These are phyloP conservation scores for Ilyonectria mors-panacis DNA, from an alignment of 2,329 filamentous ascomycete genomes.

Conservation along the genomic window DNA sequence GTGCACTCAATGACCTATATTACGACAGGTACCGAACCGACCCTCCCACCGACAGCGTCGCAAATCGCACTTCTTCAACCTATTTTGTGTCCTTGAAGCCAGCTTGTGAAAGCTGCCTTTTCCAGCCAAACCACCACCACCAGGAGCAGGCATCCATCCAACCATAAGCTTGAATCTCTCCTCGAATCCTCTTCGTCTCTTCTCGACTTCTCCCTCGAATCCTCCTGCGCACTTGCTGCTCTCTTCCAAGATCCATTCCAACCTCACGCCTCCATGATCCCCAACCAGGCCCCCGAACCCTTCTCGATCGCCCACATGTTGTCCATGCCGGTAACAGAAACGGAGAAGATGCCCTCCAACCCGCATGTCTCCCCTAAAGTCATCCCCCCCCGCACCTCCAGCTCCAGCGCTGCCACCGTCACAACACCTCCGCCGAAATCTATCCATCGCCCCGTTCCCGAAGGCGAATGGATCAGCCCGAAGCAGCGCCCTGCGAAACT, in stretches of 20 bases:
- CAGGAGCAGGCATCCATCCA: constrained; percentile 24
- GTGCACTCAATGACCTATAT: constrained; percentile 16
- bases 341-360: constrained; percentile 44
- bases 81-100: constrained; percentile 21
- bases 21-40: constrained; percentile 14
- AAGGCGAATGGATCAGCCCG: constrained; percentile 73
- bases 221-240: background rate
- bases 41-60: background rate
- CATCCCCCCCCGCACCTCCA: constrained; percentile 82
- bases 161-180: background rate
- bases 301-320: constrained; percentile 42
- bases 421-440: constrained; percentile 54
- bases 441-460: constrained; percentile 67
- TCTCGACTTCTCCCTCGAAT: background rate
- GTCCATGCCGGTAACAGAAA: constrained; percentile 42
- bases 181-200: background rate
- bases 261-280: constrained; percentile 38
- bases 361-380: constrained; percentile 67
- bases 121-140: constrained; percentile 4
- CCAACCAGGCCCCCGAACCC: constrained; percentile 38
- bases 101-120: constrained; percentile 29
- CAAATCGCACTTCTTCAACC: constrained; percentile 6
- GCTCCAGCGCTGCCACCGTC: constrained; percentile 48
- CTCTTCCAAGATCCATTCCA: background rate
- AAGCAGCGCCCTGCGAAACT: constrained; percentile 44